phyloP scores from a whole-genome alignment of 169 alveolate genomes.

The Plasmodium sp. region DNA sequence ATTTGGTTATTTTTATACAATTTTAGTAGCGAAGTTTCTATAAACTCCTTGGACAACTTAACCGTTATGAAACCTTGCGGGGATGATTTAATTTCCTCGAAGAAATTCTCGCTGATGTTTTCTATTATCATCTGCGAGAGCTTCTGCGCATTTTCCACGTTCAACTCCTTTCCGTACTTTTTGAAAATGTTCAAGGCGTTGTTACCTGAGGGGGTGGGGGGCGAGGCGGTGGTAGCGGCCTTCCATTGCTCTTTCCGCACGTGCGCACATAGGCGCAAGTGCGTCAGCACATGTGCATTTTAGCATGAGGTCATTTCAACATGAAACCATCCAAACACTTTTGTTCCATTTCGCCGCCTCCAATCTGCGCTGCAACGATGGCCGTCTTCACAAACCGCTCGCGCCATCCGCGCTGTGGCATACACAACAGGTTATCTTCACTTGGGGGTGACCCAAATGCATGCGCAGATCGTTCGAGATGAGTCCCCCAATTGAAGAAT shows the following conservation, averaged over 20 bases:
- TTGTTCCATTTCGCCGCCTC: neutral
- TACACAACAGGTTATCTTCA: neutral
- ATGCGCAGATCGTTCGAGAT: neutral
- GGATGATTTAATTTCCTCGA: conserved; percentile 86
- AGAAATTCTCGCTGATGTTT: conserved; percentile 73
- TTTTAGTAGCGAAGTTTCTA: conserved; percentile 55
- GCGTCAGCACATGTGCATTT: neutral
- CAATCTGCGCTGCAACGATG: neutral
- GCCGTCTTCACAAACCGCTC: neutral
- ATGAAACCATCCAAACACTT: neutral
- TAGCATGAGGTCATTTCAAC: neutral
- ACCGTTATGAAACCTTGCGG: conserved; percentile 86
- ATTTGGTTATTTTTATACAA: conserved; percentile 76
- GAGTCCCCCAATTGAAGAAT: neutral
- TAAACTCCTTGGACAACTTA: conserved; percentile 72
- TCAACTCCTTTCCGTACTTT: conserved; percentile 74
- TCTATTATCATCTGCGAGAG: conserved; percentile 82
- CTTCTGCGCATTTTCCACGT: conserved; percentile 83
- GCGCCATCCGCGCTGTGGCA: neutral
- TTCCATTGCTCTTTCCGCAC: neutral
- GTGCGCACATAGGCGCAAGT: neutral
- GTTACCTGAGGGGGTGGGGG: conserved; percentile 74
- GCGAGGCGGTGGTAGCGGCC: neutral
- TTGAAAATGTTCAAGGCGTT: conserved; percentile 85
- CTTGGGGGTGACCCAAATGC: neutral